Percentiles rank a stretch among this genome's conserved stretches.
Conservation (phyloP, 768 basidiomycete species). For the Boletus coccyginus region DNA sequence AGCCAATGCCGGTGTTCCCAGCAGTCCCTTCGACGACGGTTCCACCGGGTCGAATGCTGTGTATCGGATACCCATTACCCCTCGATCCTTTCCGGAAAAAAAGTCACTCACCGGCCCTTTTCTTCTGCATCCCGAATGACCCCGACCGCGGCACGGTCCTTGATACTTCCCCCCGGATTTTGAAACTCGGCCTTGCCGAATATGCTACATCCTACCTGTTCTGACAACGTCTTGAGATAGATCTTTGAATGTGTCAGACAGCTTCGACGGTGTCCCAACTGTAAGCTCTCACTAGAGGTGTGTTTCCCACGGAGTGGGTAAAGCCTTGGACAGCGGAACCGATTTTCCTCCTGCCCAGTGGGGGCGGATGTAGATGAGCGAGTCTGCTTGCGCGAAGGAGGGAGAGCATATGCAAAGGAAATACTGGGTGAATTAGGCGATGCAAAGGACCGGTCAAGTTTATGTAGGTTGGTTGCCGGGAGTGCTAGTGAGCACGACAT, state of each 20-base stretch:
- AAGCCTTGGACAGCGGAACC: constrained; percentile 69
- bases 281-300: constrained; percentile 68
- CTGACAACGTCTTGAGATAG: constrained; percentile 74
- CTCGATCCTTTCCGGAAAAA: neutral
- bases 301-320: constrained; percentile 87
- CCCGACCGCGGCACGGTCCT: constrained; percentile 94
- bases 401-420: constrained; percentile 23
- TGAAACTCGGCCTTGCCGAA: constrained; percentile 98
- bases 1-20: constrained; percentile 95
- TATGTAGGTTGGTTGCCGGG: neutral
- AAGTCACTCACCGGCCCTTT: constrained; percentile 61
- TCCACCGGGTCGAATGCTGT: constrained; percentile 84
- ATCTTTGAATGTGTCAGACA: constrained; percentile 51
- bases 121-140: constrained; percentile 85
- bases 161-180: constrained; percentile 97
- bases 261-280: neutral
- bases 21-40: constrained; percentile 98
- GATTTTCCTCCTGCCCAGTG: constrained; percentile 29
- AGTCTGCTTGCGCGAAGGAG: constrained; percentile 33
- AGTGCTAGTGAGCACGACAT: constrained; percentile 18
- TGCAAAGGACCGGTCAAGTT: neutral
- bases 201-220: constrained; percentile 79
- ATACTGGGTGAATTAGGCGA: neutral
- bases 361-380: constrained; percentile 10
- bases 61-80: neutral